Conservation (phyloP, 805 yeast species). For the Cyberlindnera subsufficiens region DNA sequence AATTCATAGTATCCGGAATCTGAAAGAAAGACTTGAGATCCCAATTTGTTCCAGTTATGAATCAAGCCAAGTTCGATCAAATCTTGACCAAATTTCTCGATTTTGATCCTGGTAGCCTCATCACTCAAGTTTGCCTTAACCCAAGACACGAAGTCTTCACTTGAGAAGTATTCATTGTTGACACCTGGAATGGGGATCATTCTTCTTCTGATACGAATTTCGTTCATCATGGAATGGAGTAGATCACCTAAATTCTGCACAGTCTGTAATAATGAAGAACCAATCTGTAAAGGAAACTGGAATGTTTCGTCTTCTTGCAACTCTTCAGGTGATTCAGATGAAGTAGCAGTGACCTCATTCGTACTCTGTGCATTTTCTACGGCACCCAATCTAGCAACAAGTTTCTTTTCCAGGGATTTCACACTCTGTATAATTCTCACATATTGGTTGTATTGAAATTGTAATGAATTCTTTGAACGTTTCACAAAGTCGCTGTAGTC, state of each 20-base stretch:
- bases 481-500: conserved; percentile 14
- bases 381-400: conserved; percentile 8
- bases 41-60: conserved; percentile 21
- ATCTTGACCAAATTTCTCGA: conserved; percentile 30
- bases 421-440: conserved; percentile 6
- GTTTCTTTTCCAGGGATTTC: conserved; percentile 8
- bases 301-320: conserved; percentile 16
- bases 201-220: conserved; percentile 20
- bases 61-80: conserved; percentile 22
- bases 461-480: conserved; percentile 6
- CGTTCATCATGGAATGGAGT: conserved; percentile 6
- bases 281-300: conserved; percentile 21
- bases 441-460: conserved; percentile 9
- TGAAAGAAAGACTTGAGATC: conserved; percentile 10
- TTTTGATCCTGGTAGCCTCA: conserved; percentile 24
- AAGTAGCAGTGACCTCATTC: background rate
- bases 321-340: conserved; percentile 2
- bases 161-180: conserved; percentile 25
- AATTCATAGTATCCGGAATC: conserved; percentile 24
- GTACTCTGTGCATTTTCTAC: conserved; percentile 11
- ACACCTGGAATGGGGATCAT: conserved; percentile 26
- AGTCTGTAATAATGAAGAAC: conserved; percentile 8
- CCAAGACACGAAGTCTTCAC: conserved; percentile 21
- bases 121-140: conserved; percentile 16
- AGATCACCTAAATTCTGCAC: conserved; percentile 12